Percentiles rank a stretch among this genome's conserved stretches.
Conservation (phyloP, 371 early-diverging fungal genomes). For the Mortierella sp. region DNA sequence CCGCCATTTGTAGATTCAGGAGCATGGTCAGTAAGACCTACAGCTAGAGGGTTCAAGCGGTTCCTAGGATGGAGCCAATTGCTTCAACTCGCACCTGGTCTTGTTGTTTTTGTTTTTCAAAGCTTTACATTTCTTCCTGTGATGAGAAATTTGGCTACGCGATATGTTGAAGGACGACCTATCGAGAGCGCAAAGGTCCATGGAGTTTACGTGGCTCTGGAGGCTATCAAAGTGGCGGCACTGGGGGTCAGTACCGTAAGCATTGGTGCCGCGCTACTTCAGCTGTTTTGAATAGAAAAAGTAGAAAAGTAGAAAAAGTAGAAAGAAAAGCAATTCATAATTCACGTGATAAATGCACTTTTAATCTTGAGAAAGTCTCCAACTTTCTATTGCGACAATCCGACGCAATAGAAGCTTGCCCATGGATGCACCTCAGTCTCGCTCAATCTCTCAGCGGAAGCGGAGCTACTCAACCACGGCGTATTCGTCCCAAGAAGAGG, state of each 20-base stretch:
- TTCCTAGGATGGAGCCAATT: conserved; percentile 15
- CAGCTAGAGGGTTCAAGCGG: conserved; percentile 4
- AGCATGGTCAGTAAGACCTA: neutral
- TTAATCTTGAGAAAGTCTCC: too few relatives aligned
- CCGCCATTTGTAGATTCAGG: neutral
- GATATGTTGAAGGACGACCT: conserved; percentile 41
- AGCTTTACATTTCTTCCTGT: conserved; percentile 43
- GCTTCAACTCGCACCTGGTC: conserved; percentile 28
- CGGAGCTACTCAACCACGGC: conserved; percentile 54
- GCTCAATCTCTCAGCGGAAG: conserved; percentile 37
- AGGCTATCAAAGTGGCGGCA: conserved; percentile 26
- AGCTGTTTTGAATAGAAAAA: neutral
- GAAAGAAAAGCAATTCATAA: neutral
- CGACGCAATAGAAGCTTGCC: neutral
- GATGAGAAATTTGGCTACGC: conserved; percentile 24
- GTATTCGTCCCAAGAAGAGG: conserved; percentile 43
- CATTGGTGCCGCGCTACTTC: conserved; percentile 23
- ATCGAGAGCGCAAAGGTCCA: conserved; percentile 27
- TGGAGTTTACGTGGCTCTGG: conserved; percentile 40
- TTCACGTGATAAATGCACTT: too few relatives aligned
- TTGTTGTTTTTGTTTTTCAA: conserved; percentile 35
- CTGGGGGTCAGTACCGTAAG: conserved; percentile 22
- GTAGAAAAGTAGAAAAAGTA: neutral
- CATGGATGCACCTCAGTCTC: conserved; percentile 24
- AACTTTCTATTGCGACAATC: too few relatives aligned